phyloP scores from a whole-genome alignment of 192 early-diverging fungal genomes.

The Coemansia sp. region DNA sequence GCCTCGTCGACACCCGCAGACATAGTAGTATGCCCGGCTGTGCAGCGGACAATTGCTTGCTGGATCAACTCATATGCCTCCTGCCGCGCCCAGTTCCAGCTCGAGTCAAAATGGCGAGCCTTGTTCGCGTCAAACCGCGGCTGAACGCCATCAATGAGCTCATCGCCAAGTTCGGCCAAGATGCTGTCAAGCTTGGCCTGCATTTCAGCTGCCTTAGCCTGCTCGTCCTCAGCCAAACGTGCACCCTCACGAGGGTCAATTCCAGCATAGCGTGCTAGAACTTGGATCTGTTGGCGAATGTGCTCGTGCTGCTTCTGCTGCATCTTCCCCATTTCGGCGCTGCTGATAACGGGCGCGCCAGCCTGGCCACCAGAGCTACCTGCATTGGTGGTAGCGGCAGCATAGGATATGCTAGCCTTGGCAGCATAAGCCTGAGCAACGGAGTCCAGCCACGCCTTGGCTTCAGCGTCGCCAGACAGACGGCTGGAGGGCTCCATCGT shows the following conservation, averaged over 20 bases:
- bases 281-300: slow-evolving; percentile 77
- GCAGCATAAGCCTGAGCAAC: slow-evolving; percentile 71
- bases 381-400: slow-evolving; percentile 55
- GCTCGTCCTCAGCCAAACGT: slow-evolving; percentile 64
- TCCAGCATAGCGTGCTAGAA: slow-evolving; percentile 77
- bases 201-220: slow-evolving; percentile 55
- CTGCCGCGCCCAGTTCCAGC: slow-evolving; percentile 91
- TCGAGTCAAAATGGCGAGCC: slow-evolving; percentile 84
- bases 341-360: slow-evolving; percentile 70
- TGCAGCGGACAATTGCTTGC: slow-evolving; percentile 69
- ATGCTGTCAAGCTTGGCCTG: slow-evolving; percentile 77
- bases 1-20: slow-evolving; percentile 67
- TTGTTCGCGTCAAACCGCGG: slow-evolving; percentile 78
- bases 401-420: slow-evolving; percentile 66
- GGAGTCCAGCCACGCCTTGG: slow-evolving; percentile 78
- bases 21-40: slow-evolving; percentile 34
- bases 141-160: slow-evolving; percentile 69
- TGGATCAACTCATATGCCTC: slow-evolving; percentile 58
- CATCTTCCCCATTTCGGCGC: slow-evolving; percentile 78
- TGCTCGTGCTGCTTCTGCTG: slow-evolving; percentile 70
- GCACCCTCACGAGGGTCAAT: slow-evolving; percentile 68
- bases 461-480: slow-evolving; percentile 72
- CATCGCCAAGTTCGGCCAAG: slow-evolving; percentile 81
- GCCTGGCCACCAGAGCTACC: slow-evolving; percentile 49
- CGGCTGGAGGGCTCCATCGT: slow-evolving; percentile 81